Evolutionary conservation across 768 basidiomycete genomes (phyloP).

Genomic region (Lactifluus piperatus): DNA sequence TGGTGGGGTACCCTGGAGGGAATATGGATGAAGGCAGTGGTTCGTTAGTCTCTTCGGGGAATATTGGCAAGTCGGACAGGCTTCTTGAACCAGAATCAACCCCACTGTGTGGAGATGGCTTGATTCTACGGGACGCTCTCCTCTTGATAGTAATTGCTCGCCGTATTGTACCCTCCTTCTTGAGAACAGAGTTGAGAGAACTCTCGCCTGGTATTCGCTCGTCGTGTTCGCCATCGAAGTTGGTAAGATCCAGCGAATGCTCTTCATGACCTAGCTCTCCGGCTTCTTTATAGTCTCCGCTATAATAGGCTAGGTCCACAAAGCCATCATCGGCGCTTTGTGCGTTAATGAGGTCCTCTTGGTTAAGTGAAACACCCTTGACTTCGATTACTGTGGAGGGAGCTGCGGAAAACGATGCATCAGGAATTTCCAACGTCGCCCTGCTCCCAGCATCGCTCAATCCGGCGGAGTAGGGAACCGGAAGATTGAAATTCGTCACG

Average conservation of each 20-base stretch:
- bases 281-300: slow-evolving; percentile 30
- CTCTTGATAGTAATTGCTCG: slow-evolving; percentile 37
- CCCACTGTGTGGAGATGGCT: background rate
- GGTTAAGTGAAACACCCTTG: slow-evolving; percentile 1
- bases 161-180: slow-evolving; percentile 53
- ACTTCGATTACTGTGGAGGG: background rate
- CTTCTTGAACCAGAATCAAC: background rate
- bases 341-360: background rate
- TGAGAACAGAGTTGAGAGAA: slow-evolving; percentile 41
- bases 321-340: slow-evolving; percentile 23
- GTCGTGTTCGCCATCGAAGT: slow-evolving; percentile 72
- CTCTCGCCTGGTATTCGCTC: slow-evolving; percentile 47
- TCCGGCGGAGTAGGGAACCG: background rate
- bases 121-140: slow-evolving; percentile 14
- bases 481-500: slow-evolving; percentile 47
- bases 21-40: background rate
- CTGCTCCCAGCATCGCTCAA: background rate
- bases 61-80: background rate
- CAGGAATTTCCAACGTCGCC: background rate
- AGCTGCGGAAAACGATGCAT: background rate
- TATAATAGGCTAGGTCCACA: slow-evolving; percentile 38
- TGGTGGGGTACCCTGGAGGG: background rate
- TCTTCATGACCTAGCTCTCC: slow-evolving; percentile 36
- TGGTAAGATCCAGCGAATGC: slow-evolving; percentile 56
- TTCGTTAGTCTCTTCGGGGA: background rate